phyloP scores from a whole-genome alignment of 306 rosid genomes.

The Castanea sativa region DNA sequence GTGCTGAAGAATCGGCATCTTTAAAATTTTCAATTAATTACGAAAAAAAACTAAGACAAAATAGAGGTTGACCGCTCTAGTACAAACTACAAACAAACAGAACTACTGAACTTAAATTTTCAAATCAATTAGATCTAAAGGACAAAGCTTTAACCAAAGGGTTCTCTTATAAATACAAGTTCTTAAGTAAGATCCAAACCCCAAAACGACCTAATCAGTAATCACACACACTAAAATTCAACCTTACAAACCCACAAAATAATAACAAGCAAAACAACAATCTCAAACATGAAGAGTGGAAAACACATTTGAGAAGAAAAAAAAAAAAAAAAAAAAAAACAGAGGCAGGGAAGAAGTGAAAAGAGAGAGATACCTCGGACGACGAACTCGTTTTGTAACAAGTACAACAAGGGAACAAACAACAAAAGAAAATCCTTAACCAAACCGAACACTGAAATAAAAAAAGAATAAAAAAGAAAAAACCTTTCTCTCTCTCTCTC shows the following conservation, averaged over 20 bases:
- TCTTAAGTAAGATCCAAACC: slow-evolving; percentile 1
- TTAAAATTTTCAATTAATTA: neutral
- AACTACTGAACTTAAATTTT: neutral
- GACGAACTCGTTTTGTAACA: neutral
- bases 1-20: neutral
- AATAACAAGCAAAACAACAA: neutral
- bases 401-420: neutral
- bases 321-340: neutral
- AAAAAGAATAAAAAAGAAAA: neutral
- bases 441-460: neutral
- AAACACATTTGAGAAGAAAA: neutral
- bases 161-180: too few species aligned
- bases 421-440: neutral
- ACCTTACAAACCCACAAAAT: neutral
- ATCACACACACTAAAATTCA: neutral
- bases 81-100: slow-evolving; percentile 20
- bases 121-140: slow-evolving; percentile 24
- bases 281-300: neutral
- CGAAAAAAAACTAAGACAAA: neutral
- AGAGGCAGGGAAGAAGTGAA: neutral
- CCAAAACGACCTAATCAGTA: slow-evolving; percentile 3
- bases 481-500: neutral
- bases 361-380: slow-evolving; percentile 19
- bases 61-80: slow-evolving; percentile 3
- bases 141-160: slow-evolving; percentile 12